A percentile compares a stretch with the other conserved stretches of the same genome.
Conservation (phyloP, 208 protist genomes). For the Trypanosoma melophagium region DNA sequence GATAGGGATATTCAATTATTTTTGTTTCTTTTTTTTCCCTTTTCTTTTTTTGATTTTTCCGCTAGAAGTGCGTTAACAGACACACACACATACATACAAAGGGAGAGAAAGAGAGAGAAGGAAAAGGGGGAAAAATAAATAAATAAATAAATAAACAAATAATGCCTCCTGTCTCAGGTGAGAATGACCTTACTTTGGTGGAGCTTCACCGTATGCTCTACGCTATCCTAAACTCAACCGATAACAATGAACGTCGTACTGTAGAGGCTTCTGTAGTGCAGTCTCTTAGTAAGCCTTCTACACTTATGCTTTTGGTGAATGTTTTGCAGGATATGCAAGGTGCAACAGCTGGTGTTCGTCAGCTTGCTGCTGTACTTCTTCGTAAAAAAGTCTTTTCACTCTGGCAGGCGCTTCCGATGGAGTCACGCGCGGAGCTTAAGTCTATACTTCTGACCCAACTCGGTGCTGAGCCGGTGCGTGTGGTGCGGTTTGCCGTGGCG, state of each 20-base stretch:
- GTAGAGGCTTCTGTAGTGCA: conserved; percentile 48
- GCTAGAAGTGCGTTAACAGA: no score
- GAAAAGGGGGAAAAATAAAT: neutral
- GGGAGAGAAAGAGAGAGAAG: no score
- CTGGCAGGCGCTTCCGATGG: conserved; percentile 51
- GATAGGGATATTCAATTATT: no score
- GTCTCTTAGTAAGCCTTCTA: conserved; percentile 40
- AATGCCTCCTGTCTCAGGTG: neutral
- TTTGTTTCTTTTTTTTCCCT: no score
- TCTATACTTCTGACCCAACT: conserved; percentile 66
- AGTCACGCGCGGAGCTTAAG: conserved; percentile 52
- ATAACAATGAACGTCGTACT: conserved; percentile 70
- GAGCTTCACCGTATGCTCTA: conserved; percentile 56
- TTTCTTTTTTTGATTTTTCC: no score
- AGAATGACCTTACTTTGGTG: conserved; percentile 3
- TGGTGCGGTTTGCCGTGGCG: conserved; percentile 76
- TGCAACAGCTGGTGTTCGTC: conserved; percentile 53
- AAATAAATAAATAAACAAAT: no score
- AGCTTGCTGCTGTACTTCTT: conserved; percentile 82
- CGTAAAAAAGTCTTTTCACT: conserved; percentile 77
- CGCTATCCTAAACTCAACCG: conserved; percentile 47
- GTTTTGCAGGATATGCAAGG: conserved; percentile 42
- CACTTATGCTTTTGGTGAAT: conserved; percentile 49
- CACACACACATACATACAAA: no score
- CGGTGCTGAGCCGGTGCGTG: conserved; percentile 49